phyloP scores from a whole-genome alignment of 2,329 filamentous ascomycete genomes.

The Dryadomyces sulphureus region DNA sequence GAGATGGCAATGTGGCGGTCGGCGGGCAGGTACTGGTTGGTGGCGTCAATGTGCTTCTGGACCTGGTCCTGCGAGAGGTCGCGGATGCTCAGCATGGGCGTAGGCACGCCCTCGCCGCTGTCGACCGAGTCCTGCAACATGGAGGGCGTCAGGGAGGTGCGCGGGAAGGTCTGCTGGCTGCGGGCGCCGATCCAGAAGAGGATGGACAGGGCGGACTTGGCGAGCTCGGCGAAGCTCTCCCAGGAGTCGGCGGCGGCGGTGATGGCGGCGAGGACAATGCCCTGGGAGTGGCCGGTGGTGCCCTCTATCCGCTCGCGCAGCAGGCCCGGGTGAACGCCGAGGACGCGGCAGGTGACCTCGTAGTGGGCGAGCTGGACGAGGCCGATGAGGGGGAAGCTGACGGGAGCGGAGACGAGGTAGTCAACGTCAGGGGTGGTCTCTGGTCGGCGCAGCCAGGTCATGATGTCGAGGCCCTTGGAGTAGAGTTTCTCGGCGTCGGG shows the following conservation, averaged over 20 bases:
- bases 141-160: constrained; percentile 80
- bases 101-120: constrained; percentile 86
- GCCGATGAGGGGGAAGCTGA: constrained; percentile 92
- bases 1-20: constrained; percentile 93
- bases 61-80: constrained; percentile 79
- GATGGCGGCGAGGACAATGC: constrained; percentile 82
- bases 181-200: constrained; percentile 98
- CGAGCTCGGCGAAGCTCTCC: constrained; percentile 76
- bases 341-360: constrained; percentile 79
- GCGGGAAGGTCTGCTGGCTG: constrained; percentile 93
- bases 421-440: constrained; percentile 87
- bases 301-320: constrained; percentile 74
- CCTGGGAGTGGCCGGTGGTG: constrained; percentile 91
- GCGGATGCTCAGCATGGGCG: constrained; percentile 94
- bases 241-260: constrained; percentile 84
- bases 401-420: constrained; percentile 85
- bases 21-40: constrained; percentile 86
- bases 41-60: constrained; percentile 91
- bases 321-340: constrained; percentile 80
- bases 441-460: constrained; percentile 80
- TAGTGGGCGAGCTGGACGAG: constrained; percentile 94
- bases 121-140: constrained; percentile 88
- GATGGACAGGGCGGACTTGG: constrained; percentile 70
- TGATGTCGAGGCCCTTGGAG: constrained; percentile 87
- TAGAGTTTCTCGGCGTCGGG: constrained; percentile 88